Evolutionary conservation across 2,329 filamentous ascomycete species (phyloP).

Genomic region (Anthostomella pinea): DNA sequence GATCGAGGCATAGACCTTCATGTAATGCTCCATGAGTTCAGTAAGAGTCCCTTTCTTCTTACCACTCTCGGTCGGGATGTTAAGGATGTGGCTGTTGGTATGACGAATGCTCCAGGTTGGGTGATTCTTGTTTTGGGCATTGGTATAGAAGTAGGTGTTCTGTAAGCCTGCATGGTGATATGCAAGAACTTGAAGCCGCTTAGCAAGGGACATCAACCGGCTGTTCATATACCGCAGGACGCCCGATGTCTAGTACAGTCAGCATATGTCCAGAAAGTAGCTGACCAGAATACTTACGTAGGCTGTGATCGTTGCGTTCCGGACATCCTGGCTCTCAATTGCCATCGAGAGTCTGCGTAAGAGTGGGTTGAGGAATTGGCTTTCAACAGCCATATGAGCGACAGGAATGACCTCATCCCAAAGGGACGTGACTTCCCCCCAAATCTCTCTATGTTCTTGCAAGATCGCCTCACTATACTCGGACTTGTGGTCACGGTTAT

Average conservation of each 20-base stretch:
- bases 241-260: conserved; percentile 22
- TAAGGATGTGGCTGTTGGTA: too few species aligned
- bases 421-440: conserved; percentile 30
- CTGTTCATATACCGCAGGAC: conserved; percentile 27
- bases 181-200: conserved; percentile 18
- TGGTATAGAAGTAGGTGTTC: too few species aligned
- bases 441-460: conserved; percentile 22
- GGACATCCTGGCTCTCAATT: conserved; percentile 5
- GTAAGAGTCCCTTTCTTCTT: conserved; percentile 6
- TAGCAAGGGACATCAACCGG: conserved; percentile 18
- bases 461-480: conserved; percentile 10
- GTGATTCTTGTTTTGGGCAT: too few species aligned
- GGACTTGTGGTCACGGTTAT: conserved; percentile 1
- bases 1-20: conserved; percentile 24
- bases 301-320: conserved; percentile 15
- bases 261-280: neutral
- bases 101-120: too few species aligned
- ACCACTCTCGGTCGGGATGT: neutral
- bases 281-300: conserved; percentile 17
- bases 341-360: conserved; percentile 7
- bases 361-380: conserved; percentile 29
- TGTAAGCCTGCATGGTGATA: conserved; percentile 23
- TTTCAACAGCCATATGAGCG: conserved; percentile 33
- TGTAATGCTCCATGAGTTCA: conserved; percentile 17
- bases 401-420: conserved; percentile 35